phyloP scores from a whole-genome alignment of 495 filamentous ascomycete species.

The Penicillium lividum region DNA sequence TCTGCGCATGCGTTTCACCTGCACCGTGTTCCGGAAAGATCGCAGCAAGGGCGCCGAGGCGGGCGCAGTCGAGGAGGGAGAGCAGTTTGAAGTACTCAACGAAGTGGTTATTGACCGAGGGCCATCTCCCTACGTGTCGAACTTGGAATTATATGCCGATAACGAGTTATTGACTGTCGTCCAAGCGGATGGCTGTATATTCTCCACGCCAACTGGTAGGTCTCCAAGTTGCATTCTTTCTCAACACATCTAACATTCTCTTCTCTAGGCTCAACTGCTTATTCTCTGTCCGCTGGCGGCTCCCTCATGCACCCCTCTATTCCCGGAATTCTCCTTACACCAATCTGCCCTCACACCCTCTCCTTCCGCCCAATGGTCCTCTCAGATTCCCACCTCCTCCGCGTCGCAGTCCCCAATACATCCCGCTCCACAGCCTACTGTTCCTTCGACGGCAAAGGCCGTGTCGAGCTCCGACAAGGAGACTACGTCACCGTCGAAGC shows the following conservation, averaged over 20 bases:
- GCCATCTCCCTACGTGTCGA: conserved; percentile 94
- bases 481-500: conserved; percentile 95
- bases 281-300: conserved; percentile 92
- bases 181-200: conserved; percentile 95
- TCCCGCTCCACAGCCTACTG: conserved; percentile 92
- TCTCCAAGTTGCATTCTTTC: conserved; percentile 1
- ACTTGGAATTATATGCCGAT: conserved; percentile 91
- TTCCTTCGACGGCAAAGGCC: conserved; percentile 93
- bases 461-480: conserved; percentile 85
- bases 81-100: conserved; percentile 95
- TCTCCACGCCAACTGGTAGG: conserved; percentile 87
- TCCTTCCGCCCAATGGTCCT: conserved; percentile 99
- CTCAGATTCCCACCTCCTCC: conserved; percentile 88
- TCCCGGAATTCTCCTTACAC: conserved; percentile 93
- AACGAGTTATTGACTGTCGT: conserved; percentile 90
- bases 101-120: conserved; percentile 97
- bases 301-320: conserved; percentile 96
- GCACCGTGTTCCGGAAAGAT: conserved; percentile 77
- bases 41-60: conserved; percentile 45
- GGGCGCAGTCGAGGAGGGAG: conserved; percentile 65
- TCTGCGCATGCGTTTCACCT: conserved; percentile 96
- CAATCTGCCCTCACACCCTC: conserved; percentile 95
- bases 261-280: conserved; percentile 76
- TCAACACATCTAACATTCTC: background rate
- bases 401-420: conserved; percentile 78